Base-by-base conservation (phyloP, 441 rosid genomes). In the Gossypium davidsonii region DNA sequence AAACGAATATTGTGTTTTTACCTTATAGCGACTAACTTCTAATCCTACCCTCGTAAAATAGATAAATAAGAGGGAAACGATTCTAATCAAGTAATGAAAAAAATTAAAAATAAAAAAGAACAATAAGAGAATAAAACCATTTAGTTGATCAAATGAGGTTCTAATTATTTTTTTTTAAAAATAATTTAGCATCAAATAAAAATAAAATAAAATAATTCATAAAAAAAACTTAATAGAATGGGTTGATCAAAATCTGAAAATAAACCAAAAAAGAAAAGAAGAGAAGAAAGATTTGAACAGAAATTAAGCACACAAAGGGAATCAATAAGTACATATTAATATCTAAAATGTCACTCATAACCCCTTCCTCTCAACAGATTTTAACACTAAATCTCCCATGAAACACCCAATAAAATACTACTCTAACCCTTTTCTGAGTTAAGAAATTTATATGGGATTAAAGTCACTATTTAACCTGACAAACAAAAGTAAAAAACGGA, bases 401-500 rank as follows among this genome's bases (percentile, higher is more conserved):
- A 39, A 39, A 2, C 44, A 55, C 53, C 26, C 58, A 70, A 71
- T 23, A 71, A 58, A 39, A 56, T 58, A 71, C 67, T 71, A 21
- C 20, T 37, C 52, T 34, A 42, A 4, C 57, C 67, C 74, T 67
- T 39, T 39, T 39, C 44, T 58, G 9, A 42, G 42, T 58, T 58
- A 42, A n/a, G 25, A 71, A 39, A 20, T 39, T 57, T 46, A 71
- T 58, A 71, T 58, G 53, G 61, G 18, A 59, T 12, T 12, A 6
- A 42, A 37, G 28, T n/a, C 59, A 9, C 31, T 39, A 55, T 55
- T 26, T 7, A 67, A 67, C 26, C 26, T 52, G 58, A 26, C 44
- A 39, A 39, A 39, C 44, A n/a, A 56, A 56, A 3, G n/a, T 56
- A 56, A 56, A 52, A 17, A 52, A 17, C 15, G 17, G 51, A 25